Base-by-base conservation (phyloP, 2,329 filamentous ascomycete species). In the Emmonsia crescens region DNA sequence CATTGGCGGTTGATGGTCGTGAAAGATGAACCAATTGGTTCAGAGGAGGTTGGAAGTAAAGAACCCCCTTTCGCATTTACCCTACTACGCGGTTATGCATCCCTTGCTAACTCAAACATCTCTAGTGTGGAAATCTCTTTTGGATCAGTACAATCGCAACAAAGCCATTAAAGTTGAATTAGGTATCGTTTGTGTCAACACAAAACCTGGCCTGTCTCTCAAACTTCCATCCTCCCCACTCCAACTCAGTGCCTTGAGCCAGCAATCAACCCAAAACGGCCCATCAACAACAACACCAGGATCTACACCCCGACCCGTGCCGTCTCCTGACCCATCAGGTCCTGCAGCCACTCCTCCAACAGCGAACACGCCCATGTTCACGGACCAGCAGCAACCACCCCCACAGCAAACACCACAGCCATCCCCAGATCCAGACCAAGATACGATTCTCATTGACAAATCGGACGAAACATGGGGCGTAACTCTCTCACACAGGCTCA, bases 391-490 rank as follows among this genome's bases (percentile, higher is more conserved):
- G 76, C 76, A 16, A 78, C 71, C 64, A 75, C 73, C 24, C 61
- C 70, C 33, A 71, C 70, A 9, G 68, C 75, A 19, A 73, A 5
- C 72, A 75, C 1, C 64, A 71, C 8, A 56, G 12, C 10, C 33
- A 40, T 67, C 71, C 12, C 63, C 70, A 27, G 71, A 81, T 71
- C 64, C 77, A 29, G 83, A 86, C 62, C 76, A 78, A 0, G 83
- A 86, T 58, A 79, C 82, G 1, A 76, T 81, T 10, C 78, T 87
- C 12, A 72, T 83, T 46, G 83, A 87, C 66, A 71, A 80, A 21
- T 78, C 78, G 27, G 84, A 87, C 67, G 83, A 87, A 64, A 81
- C 81, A 0, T 86, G 83, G 82, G 78, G 77, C 38, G 72, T 85
- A 8, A 76, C 85, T 24, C 75, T 86, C 61, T 79, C 79, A 0